These are phyloP conservation scores for Capsella rubella DNA, from an alignment of 441 rosid genomes.

Conservation along the genomic window DNA sequence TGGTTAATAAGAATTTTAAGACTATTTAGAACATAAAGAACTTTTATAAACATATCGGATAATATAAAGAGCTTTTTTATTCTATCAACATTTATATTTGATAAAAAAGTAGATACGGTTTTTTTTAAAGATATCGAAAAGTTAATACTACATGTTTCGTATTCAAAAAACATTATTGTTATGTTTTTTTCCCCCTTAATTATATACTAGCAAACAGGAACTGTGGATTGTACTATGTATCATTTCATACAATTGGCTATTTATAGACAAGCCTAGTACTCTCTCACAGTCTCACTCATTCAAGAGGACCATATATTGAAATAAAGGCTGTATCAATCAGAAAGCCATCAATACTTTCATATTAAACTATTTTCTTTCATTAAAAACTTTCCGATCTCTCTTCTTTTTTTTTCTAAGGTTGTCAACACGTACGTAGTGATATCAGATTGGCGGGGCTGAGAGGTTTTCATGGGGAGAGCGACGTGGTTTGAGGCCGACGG, in stretches of 20 bases:
- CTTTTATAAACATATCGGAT: neutral
- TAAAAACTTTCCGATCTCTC: neutral
- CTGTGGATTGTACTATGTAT: no score
- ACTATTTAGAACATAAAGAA: neutral
- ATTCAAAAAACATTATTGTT: no score
- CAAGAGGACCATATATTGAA: conserved; percentile 19
- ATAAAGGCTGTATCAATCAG: neutral
- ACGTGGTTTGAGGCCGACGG: conserved; percentile 52
- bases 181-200: no score
- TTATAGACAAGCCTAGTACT: neutral
- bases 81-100: no score
- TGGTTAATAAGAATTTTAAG: no score
- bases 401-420: neutral
- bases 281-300: neutral
- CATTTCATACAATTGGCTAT: no score
- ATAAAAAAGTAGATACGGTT: no score
- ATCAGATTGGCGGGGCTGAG: neutral
- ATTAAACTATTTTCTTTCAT: neutral
- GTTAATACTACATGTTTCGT: no score
- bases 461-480: conserved; percentile 49
- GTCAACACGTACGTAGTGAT: neutral
- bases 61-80: no score
- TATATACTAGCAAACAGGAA: no score
- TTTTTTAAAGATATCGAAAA: no score
- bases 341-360: neutral